phyloP scores from a whole-genome alignment of 768 basidiomycete genomes.

The Clathrus columnatus region DNA sequence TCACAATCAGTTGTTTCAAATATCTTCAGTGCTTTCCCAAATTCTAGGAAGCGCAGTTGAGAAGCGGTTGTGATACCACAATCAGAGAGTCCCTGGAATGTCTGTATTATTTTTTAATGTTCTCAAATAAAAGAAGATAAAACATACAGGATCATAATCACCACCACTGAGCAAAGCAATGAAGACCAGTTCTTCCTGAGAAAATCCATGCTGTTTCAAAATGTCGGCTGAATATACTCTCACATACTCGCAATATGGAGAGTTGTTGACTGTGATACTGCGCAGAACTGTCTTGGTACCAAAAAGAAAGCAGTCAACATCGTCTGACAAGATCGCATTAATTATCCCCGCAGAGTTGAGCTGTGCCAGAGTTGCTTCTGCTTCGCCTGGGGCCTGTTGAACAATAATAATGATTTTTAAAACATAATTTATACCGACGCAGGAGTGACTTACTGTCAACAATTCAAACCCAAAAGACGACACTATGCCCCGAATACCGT shows the following conservation, averaged over 20 bases:
- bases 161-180: slow-evolving; percentile 27
- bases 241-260: slow-evolving; percentile 15
- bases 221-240: slow-evolving; percentile 16
- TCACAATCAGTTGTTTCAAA: slow-evolving; percentile 9
- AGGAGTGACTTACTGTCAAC: neutral
- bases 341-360: slow-evolving; percentile 29
- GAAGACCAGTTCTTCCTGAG: slow-evolving; percentile 22
- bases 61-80: slow-evolving; percentile 23
- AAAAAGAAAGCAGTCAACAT: slow-evolving; percentile 34
- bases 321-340: slow-evolving; percentile 36
- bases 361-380: slow-evolving; percentile 34
- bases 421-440: slow-evolving; percentile 19
- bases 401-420: neutral
- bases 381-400: slow-evolving; percentile 40
- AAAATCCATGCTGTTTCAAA: slow-evolving; percentile 16
- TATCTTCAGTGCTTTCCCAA: slow-evolving; percentile 22
- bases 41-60: slow-evolving; percentile 26
- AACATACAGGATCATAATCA: slow-evolving; percentile 26
- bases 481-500: slow-evolving; percentile 26
- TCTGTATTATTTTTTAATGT: neutral
- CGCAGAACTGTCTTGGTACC: slow-evolving; percentile 31
- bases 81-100: slow-evolving; percentile 4
- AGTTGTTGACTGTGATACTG: slow-evolving; percentile 19
- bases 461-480: slow-evolving; percentile 23
- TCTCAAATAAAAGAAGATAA: neutral